A percentile compares a stretch with the other conserved stretches of the same genome.
Evolutionary conservation across 345 rosid species (phyloP).

Genomic region (Eucalyptus microcorys): DNA sequence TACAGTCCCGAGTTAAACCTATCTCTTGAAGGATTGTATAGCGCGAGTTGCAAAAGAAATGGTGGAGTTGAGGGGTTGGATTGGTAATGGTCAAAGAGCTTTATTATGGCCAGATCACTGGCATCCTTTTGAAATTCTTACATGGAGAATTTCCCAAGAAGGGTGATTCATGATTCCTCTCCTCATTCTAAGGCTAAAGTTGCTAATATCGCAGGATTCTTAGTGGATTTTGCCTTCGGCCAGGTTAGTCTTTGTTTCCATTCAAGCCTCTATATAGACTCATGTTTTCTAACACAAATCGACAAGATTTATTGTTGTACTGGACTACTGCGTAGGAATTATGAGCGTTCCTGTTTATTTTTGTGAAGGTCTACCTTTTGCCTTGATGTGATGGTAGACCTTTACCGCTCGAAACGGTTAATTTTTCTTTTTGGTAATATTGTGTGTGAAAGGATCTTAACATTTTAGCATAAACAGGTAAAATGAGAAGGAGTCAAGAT

Average conservation of each 20-base stretch:
- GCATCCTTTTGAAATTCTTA: neutral
- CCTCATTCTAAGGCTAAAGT: neutral
- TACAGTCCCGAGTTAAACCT: too few relatives aligned
- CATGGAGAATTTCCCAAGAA: neutral
- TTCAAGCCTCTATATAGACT: neutral
- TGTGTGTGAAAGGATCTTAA: neutral
- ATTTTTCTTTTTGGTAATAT: neutral
- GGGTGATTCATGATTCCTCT: neutral
- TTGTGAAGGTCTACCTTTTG: neutral
- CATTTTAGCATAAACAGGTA: neutral
- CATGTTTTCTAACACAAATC: neutral
- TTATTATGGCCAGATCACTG: neutral
- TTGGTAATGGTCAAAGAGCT: neutral
- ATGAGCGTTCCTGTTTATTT: neutral
- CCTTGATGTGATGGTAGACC: neutral
- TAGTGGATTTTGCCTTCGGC: neutral
- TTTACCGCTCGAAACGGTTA: neutral
- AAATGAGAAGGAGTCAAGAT: too few relatives aligned
- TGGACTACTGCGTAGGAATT: neutral
- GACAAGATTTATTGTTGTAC: accelerated
- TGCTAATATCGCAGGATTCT: neutral
- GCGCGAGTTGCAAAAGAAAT: neutral
- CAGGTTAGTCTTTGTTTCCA: accelerated
- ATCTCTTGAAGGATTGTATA: neutral
- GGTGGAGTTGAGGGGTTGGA: neutral